Conservation (phyloP, 306 rosid genomes). For the Amphicarpaea edgeworthii region DNA sequence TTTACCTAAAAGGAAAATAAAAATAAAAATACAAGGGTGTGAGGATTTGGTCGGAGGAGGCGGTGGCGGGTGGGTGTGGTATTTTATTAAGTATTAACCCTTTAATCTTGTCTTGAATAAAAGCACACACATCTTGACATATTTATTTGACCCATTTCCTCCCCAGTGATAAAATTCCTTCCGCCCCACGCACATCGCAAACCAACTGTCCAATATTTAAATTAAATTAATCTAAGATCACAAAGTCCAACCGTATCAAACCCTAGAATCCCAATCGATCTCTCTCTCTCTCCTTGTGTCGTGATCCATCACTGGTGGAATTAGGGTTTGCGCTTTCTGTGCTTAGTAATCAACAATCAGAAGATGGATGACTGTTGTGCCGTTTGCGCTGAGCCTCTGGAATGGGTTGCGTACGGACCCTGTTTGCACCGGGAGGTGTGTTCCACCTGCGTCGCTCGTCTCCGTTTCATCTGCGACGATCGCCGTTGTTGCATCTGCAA, state of each 20-base stretch:
- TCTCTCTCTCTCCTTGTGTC: background rate
- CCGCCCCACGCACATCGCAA: constrained; percentile 4
- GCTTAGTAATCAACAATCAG: constrained; percentile 1
- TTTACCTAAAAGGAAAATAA: too few relatives aligned
- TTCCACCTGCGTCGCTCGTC: constrained; percentile 94
- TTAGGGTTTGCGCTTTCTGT: constrained; percentile 45
- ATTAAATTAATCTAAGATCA: background rate
- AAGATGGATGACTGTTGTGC: constrained; percentile 94
- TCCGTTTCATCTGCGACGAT: constrained; percentile 94
- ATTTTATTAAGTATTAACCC: background rate
- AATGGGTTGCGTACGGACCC: constrained; percentile 96
- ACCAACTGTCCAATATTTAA: background rate
- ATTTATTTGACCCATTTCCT: background rate
- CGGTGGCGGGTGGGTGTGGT: background rate
- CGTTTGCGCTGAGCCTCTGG: constrained; percentile 90
- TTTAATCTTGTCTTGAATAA: background rate
- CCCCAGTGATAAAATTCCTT: constrained; percentile 6
- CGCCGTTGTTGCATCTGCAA: constrained; percentile 93
- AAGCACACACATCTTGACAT: background rate
- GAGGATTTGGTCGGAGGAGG: background rate
- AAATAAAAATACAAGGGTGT: too few relatives aligned
- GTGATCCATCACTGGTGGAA: constrained; percentile 25
- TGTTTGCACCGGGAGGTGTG: constrained; percentile 95
- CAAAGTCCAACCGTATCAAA: background rate
- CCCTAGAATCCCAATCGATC: constrained; percentile 30